Evolutionary conservation across 805 yeast species (phyloP).

Genomic region (Sugiyamaella americana): DNA sequence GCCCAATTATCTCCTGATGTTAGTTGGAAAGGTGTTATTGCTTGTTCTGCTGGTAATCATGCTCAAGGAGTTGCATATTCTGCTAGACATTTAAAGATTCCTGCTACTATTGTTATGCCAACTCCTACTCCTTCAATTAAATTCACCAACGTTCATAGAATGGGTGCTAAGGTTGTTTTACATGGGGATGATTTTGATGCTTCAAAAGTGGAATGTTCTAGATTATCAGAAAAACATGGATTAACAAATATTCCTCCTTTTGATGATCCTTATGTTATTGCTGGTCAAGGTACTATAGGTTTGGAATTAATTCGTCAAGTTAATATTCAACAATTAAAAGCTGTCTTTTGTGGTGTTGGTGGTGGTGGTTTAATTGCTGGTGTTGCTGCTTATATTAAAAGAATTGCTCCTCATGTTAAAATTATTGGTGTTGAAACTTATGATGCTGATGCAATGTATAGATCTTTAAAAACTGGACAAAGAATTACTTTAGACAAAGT

Average conservation of each 20-base stretch:
- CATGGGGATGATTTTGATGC: slow-evolving; percentile 92
- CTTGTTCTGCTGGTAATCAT: slow-evolving; percentile 98
- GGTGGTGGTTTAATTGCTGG: slow-evolving; percentile 98
- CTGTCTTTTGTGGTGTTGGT: slow-evolving; percentile 90
- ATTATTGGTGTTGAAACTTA: slow-evolving; percentile 92
- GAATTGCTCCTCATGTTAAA: slow-evolving; percentile 96
- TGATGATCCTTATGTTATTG: slow-evolving; percentile 95
- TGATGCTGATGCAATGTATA: slow-evolving; percentile 90
- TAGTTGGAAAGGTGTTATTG: slow-evolving; percentile 81
- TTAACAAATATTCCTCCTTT: slow-evolving; percentile 95
- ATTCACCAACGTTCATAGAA: slow-evolving; percentile 80
- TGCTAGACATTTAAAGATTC: slow-evolving; percentile 76
- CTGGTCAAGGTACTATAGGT: slow-evolving; percentile 98
- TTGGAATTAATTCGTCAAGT: slow-evolving; percentile 88
- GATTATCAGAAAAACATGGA: slow-evolving; percentile 63
- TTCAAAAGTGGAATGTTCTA: slow-evolving; percentile 85
- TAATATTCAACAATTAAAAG: slow-evolving; percentile 66
- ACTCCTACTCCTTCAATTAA: slow-evolving; percentile 94
- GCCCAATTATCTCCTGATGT: slow-evolving; percentile 63
- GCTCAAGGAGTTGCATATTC: slow-evolving; percentile 98
- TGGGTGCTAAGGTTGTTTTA: slow-evolving; percentile 91
- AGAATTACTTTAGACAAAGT: slow-evolving; percentile 60
- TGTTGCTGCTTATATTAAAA: slow-evolving; percentile 79
- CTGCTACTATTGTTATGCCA: slow-evolving; percentile 98
- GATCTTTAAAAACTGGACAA: slow-evolving; percentile 52